Evolutionary conservation across 306 rosid genomes (phyloP).

Genomic region (Spatholobus suberectus): DNA sequence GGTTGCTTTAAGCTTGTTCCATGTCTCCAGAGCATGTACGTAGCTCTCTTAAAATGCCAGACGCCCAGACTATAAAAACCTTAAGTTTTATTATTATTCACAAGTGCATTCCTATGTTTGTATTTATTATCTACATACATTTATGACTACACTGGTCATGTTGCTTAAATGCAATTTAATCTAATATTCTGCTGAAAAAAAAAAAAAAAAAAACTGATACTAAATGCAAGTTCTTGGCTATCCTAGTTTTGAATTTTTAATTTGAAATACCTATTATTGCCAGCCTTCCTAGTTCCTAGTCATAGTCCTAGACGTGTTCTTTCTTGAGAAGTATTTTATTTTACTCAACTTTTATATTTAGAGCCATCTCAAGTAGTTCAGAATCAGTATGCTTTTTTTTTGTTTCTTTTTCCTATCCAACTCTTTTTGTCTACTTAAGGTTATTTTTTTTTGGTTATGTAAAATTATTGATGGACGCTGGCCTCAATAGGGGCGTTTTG

Average conservation of each 20-base stretch:
- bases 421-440: neutral
- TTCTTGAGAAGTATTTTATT: neutral
- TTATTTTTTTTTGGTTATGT: neutral
- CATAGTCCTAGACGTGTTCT: neutral
- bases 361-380: neutral
- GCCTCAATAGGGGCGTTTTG: conserved; percentile 80
- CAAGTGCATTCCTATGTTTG: neutral
- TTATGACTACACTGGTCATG: neutral
- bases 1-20: conserved; percentile 2
- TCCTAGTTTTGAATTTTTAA: conserved; percentile 1
- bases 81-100: neutral
- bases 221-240: neutral
- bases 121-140: neutral
- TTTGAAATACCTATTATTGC: neutral
- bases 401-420: neutral
- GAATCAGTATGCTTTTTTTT: neutral
- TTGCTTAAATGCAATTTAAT: neutral
- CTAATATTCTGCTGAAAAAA: neutral
- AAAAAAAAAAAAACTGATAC: neutral
- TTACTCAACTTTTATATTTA: neutral
- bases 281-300: neutral
- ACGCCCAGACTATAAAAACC: neutral
- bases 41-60: neutral
- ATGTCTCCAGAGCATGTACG: neutral
- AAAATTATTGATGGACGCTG: conserved; percentile 31